Evolutionary conservation across 306 rosid species (phyloP), one percentile per base, ranked within the genome.

Genomic region (Gastrolobium villosum): DNA sequence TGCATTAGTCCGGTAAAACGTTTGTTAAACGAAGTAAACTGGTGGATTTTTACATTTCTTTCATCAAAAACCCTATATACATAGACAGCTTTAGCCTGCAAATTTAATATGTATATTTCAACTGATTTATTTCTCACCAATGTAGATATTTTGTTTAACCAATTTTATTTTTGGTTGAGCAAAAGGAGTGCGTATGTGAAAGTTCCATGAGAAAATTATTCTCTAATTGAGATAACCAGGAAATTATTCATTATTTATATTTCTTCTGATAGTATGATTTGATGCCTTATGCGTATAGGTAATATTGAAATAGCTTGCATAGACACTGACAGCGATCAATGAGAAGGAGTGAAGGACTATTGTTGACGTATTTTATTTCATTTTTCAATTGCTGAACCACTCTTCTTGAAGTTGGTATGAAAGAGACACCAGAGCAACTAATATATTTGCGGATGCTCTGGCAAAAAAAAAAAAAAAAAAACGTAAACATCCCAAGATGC

Each of bases 401-500:
- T 43, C 30, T 20, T 20, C 55, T 66, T 66, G 45, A 41, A 54
- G 59, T 72, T 46, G 65, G 40, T 50, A 64, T 71, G 55, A 37
- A 8, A 28, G 66, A 63, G 60, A 9, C 68, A 59, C 77, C 26
- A 20, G 57, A 39, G 72, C 73, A 81, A 45, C 46, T 15, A 68
- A n/a, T 66, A 40, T 78, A 50, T 72, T 62, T 64, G 70, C 81
- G 55, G 54, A 31, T 83, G 53, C 79, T 69, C 63, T 66, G 74
- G 72, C 66, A 49, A 74, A 83, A 66, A 39, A 45, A 50, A 67
- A 45, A 20, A 20, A 20, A 39, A 45, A 50, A 67, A 45, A 20
- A 20, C 0, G 59, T 72, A 31, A 74, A 37, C 82, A 44, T 44
- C 20, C 6, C 73, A 60, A 10, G 72, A 75, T 68, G 69, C 72